These are phyloP conservation scores for Penicillium arizonense DNA, from an alignment of 495 filamentous ascomycete species.

Conservation along the genomic window DNA sequence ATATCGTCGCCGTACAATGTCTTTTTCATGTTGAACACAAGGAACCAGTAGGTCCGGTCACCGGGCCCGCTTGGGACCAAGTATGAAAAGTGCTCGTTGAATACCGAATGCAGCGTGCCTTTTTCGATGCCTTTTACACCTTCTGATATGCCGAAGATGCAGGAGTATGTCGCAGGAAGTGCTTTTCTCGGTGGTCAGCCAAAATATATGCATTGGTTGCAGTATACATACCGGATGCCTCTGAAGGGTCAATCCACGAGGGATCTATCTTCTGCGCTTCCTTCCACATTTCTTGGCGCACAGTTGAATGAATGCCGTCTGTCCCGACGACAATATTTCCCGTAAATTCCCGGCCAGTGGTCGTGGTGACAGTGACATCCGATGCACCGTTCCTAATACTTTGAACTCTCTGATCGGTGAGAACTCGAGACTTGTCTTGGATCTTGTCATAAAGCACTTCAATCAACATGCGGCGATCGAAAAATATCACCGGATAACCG, in stretches of 20 bases:
- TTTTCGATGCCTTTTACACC: constrained; percentile 11
- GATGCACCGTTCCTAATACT: constrained; percentile 19
- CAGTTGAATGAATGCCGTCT: constrained; percentile 50
- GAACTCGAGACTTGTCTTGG: constrained; percentile 31
- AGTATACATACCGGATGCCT: constrained; percentile 14
- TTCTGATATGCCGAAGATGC: constrained; percentile 25
- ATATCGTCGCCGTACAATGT: constrained; percentile 22
- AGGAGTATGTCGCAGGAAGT: constrained; percentile 20
- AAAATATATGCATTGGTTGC: too few relatives aligned
- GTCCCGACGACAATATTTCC: constrained; percentile 51
- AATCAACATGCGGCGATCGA: constrained; percentile 36
- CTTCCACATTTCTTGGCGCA: constrained; percentile 43
- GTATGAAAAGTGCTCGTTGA: constrained; percentile 22
- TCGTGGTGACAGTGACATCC: constrained; percentile 27
- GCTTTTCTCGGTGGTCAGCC: constrained; percentile 12
- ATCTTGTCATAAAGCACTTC: constrained; percentile 33
- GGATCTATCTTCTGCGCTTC: constrained; percentile 23
- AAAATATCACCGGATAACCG: constrained; percentile 19
- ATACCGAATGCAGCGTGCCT: constrained; percentile 8
- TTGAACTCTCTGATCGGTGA: constrained; percentile 31
- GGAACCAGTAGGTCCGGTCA: constrained; percentile 22
- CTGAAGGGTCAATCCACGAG: constrained; percentile 17
- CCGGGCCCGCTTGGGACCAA: constrained; percentile 20
- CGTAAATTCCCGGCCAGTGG: constrained; percentile 31
- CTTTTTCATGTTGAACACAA: constrained; percentile 22